These are phyloP conservation scores for Pythium sp. DNA, from an alignment of 352 stramenopile species.

Conservation along the genomic window DNA sequence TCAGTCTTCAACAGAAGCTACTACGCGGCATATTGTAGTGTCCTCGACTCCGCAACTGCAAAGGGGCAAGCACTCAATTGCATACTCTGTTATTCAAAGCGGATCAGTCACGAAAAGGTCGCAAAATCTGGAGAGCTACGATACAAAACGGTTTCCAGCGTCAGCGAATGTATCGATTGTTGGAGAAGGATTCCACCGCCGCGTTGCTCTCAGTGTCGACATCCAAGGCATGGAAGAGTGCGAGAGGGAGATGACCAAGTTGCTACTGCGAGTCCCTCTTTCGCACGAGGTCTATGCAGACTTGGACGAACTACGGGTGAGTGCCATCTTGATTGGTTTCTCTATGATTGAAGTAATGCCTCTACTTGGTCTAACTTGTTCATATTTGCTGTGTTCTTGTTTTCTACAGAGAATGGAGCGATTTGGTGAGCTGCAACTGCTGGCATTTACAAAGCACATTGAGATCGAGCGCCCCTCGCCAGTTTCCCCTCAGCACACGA, in stretches of 20 bases:
- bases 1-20: neutral
- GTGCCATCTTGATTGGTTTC: neutral
- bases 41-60: neutral
- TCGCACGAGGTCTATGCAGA: constrained; percentile 45
- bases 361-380: neutral
- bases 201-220: constrained; percentile 32
- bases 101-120: neutral
- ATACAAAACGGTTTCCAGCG: neutral
- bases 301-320: constrained; percentile 53
- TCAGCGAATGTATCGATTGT: constrained; percentile 20
- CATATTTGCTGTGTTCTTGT: neutral
- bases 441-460: constrained; percentile 56
- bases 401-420: constrained; percentile 46
- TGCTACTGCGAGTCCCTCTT: constrained; percentile 41
- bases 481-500: constrained; percentile 48
- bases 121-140: neutral
- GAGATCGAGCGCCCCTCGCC: constrained; percentile 59
- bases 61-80: neutral
- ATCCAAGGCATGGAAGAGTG: constrained; percentile 4
- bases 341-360: too few species aligned
- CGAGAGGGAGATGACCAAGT: constrained; percentile 4
- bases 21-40: neutral
- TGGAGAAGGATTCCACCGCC: constrained; percentile 48
- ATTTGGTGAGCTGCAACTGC: constrained; percentile 40
- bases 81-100: neutral